Conservation (phyloP, 192 early-diverging fungal species). For the Mortierella claussenii region DNA sequence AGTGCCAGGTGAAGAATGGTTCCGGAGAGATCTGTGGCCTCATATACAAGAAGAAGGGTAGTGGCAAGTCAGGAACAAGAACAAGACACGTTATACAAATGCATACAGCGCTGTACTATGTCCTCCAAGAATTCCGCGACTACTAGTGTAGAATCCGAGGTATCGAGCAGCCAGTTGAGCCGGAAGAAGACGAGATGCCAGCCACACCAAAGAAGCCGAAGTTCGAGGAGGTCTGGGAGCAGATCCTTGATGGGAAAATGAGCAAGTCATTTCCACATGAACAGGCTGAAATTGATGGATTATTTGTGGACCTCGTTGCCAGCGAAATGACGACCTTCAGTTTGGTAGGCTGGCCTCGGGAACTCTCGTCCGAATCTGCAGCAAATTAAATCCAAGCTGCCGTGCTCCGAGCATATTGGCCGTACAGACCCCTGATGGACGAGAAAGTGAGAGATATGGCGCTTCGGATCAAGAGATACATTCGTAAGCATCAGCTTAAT, state of each 20-base stretch:
- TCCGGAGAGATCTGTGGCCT: constrained; percentile 8
- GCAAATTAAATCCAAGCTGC: neutral
- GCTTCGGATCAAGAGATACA: neutral
- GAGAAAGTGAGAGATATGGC: neutral
- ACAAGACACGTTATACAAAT: neutral
- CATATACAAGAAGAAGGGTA: constrained; percentile 2
- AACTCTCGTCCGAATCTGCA: neutral
- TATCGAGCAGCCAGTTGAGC: neutral
- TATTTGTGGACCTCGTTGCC: neutral
- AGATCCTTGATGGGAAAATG: neutral
- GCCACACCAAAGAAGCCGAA: constrained; percentile 8
- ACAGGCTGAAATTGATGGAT: neutral
- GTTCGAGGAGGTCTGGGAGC: neutral
- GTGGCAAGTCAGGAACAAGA: constrained; percentile 4
- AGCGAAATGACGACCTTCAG: neutral
- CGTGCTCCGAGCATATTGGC: neutral
- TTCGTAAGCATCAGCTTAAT: neutral
- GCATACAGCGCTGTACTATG: neutral
- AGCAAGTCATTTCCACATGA: constrained; percentile 12
- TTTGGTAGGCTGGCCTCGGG: neutral
- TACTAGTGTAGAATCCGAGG: constrained; percentile 9
- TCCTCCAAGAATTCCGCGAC: constrained; percentile 8
- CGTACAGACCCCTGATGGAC: neutral
- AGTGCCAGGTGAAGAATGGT: constrained; percentile 2
- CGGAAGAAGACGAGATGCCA: constrained; percentile 12